Conservation (phyloP, 2,329 filamentous ascomycete species). For the Calonectria honghensis region DNA sequence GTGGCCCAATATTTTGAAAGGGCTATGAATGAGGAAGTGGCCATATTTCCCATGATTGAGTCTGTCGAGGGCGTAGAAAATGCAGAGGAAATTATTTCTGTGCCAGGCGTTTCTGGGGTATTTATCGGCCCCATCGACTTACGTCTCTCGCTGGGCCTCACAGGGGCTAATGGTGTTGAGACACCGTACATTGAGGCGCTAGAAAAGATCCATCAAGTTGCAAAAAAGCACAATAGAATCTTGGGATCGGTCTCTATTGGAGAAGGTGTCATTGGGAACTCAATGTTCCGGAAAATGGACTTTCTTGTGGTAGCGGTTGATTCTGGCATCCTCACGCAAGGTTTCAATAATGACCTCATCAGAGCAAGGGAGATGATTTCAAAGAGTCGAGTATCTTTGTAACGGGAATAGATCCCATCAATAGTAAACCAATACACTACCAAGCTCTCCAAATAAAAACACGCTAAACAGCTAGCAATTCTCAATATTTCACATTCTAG, state of each 20-base stretch:
- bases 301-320: constrained; percentile 22
- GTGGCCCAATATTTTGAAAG: constrained; percentile 17
- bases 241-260: constrained; percentile 6
- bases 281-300: not conserved
- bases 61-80: constrained; percentile 8
- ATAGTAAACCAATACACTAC: not conserved
- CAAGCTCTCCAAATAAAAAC: not conserved
- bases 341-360: not conserved
- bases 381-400: not conserved
- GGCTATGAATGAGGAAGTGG: constrained; percentile 1
- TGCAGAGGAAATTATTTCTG: constrained; percentile 2
- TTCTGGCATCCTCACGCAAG: not conserved
- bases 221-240: not conserved
- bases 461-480: not conserved
- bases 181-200: not conserved
- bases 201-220: not conserved
- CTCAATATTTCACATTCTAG: not conserved
- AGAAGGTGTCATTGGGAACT: not conserved
- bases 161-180: constrained; percentile 4
- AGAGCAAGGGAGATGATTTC: not conserved
- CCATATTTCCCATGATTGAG: constrained; percentile 29
- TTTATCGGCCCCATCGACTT: constrained; percentile 26
- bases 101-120: constrained; percentile 3
- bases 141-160: constrained; percentile 9
- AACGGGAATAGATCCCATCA: too few relatives aligned